A percentile compares a stretch with the other conserved stretches of the same genome.
Evolutionary conservation across 495 filamentous ascomycete genomes (phyloP).

Genomic region (Penicillium coffeae): DNA sequence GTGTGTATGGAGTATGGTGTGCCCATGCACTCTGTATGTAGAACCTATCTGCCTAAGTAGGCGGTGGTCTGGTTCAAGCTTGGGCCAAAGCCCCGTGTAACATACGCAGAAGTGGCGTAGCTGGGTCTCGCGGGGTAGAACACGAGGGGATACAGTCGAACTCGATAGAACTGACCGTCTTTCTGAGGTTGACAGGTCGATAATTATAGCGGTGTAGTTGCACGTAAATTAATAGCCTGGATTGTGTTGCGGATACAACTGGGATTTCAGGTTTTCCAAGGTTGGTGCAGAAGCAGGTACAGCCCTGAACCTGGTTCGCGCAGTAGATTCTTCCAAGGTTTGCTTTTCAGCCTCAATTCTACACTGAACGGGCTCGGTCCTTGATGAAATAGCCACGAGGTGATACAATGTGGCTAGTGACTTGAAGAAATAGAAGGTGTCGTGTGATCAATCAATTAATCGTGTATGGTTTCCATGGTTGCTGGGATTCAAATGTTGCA

Average conservation of each 20-base stretch:
- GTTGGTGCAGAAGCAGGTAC: slow-evolving; percentile 25
- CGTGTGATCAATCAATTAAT: too few species aligned
- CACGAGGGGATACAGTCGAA: background rate
- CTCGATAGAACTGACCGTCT: too few species aligned
- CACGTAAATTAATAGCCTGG: slow-evolving; percentile 8
- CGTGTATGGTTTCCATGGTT: too few species aligned
- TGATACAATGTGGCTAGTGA: slow-evolving; percentile 9
- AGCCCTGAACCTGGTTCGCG: background rate
- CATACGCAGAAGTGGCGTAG: slow-evolving; percentile 3
- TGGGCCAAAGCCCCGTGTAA: background rate
- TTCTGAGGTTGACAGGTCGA: background rate
- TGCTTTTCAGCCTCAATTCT: slow-evolving; percentile 15
- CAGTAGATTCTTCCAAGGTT: background rate
- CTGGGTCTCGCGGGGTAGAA: slow-evolving; percentile 5
- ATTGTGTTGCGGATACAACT: slow-evolving; percentile 10
- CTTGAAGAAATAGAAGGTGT: too few species aligned
- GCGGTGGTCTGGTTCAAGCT: too few species aligned
- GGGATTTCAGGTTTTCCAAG: slow-evolving; percentile 1
- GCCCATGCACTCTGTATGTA: too few species aligned
- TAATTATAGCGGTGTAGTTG: slow-evolving; percentile 1
- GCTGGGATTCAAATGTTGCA: too few species aligned
- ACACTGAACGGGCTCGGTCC: background rate
- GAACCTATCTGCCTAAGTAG: too few species aligned
- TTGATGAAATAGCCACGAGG: slow-evolving; percentile 6
- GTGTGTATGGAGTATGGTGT: too few species aligned